A percentile compares a stretch with the other conserved stretches of the same genome.
phyloP scores from a whole-genome alignment of 306 rosid genomes.

The Pyrus bretschneideri region DNA sequence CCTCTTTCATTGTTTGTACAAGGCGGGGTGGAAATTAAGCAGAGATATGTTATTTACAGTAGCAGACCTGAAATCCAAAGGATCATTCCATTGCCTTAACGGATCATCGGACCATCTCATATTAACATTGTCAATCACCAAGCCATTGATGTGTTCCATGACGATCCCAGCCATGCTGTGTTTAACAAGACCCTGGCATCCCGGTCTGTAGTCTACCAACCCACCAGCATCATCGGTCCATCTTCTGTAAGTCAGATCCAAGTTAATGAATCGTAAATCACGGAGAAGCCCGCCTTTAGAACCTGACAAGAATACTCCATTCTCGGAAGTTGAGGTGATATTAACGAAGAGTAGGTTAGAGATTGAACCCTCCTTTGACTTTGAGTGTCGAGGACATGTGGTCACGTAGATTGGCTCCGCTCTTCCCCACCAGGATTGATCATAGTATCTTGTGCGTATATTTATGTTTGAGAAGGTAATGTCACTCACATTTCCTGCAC shows the following conservation, averaged over 20 bases:
- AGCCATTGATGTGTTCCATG: constrained; percentile 77
- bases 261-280: constrained; percentile 65
- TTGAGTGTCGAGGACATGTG: constrained; percentile 55
- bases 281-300: constrained; percentile 62
- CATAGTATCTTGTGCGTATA: constrained; percentile 86
- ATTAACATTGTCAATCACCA: constrained; percentile 59
- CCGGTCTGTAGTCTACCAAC: constrained; percentile 78
- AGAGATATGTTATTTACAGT: constrained; percentile 66
- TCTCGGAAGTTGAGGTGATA: constrained; percentile 72
- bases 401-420: constrained; percentile 92
- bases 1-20: constrained; percentile 14
- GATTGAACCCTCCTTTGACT: constrained; percentile 75
- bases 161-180: constrained; percentile 63
- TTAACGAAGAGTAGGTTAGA: constrained; percentile 65
- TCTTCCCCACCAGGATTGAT: constrained; percentile 97
- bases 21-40: constrained; percentile 53
- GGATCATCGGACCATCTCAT: constrained; percentile 65
- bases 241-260: constrained; percentile 58
- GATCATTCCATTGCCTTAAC: constrained; percentile 54
- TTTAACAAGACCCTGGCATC: constrained; percentile 72
- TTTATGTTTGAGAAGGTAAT: constrained; percentile 85
- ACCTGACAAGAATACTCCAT: constrained; percentile 83
- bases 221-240: constrained; percentile 61
- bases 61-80: constrained; percentile 68
- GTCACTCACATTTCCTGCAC: constrained; percentile 79